Evolutionary conservation across 208 protist species (phyloP).

Genomic region (Leishmania lainsoni): DNA sequence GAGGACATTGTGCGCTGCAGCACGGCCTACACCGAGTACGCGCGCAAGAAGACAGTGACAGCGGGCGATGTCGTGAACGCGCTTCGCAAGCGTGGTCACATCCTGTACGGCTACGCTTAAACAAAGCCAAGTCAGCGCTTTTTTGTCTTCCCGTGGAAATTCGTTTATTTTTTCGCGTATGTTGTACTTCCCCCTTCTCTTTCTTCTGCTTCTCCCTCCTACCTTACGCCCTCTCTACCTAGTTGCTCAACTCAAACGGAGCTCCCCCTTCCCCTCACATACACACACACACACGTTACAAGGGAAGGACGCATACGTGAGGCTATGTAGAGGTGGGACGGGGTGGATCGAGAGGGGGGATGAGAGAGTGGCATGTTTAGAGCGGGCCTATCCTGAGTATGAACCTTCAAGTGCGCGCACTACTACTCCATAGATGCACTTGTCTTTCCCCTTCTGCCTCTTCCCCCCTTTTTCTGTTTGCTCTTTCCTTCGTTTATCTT

Average conservation of each 20-base stretch:
- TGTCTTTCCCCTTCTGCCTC: neutral
- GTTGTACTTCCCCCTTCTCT: neutral
- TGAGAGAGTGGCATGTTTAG: neutral
- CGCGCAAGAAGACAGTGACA: slow-evolving; percentile 83
- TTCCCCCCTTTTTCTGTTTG: neutral
- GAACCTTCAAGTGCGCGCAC: neutral
- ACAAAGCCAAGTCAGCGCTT: neutral
- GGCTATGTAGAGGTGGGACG: neutral
- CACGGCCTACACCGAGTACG: slow-evolving; percentile 87
- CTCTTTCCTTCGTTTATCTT: neutral
- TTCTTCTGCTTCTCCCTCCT: neutral
- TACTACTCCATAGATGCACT: neutral
- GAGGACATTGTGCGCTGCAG: slow-evolving; percentile 83
- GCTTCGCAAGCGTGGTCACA: slow-evolving; percentile 87
- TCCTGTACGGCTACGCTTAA: slow-evolving; percentile 89
- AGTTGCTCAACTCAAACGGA: neutral
- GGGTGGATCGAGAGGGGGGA: neutral
- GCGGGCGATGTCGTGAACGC: slow-evolving; percentile 88
- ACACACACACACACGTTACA: neutral
- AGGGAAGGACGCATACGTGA: neutral
- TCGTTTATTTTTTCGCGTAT: neutral
- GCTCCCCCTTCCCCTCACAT: neutral
- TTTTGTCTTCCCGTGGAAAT: neutral
- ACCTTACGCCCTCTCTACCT: neutral
- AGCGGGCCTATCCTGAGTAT: neutral